Base-by-base conservation (phyloP, 2,329 filamentous ascomycete species). In the Aureobasidium namibiae region DNA sequence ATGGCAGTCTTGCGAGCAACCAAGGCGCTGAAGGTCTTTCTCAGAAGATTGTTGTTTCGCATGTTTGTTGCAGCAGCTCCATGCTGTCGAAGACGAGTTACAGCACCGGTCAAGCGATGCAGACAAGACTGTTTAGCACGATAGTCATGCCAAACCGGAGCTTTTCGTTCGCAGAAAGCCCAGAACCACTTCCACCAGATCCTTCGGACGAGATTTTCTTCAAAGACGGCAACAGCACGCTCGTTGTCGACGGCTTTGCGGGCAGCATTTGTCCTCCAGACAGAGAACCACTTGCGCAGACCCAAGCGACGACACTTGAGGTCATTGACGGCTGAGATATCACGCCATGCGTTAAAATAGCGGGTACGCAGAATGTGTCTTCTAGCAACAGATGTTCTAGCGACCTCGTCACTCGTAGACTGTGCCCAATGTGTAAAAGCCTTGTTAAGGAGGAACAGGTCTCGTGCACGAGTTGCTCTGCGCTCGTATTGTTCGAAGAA, bases 381-480 rank as follows among this genome's bases (percentile, higher is more conserved):
- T 62, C 87, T 80, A 21, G 88, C 89, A 42, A 84, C 78, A 4
- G 81, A 82, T 4, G 88, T 89, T 41, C 83, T 81, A 62, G 84
- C 80, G 16, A 84, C 76, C 66, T 89, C 83, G 14, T 88, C 83
- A 6, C 78, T 80, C 11, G 88, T 80, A 53, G 80, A 77, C 58
- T 81, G 80, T 11, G 82, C 81, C 90, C 90, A 95, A 63, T 87
- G 83, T 1, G 78, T 81, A 60, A 89, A 84, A 2, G 82, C 80
- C 68, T 84, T 86, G 3, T 79, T 81, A 60, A 87, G 71, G 7
- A 90, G 76, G 65, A 84, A 87, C 11, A 88, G 73, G 67, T 88
- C 80, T 61, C 87, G 82, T 46, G 86, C 85, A 64, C 82, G 80
- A 1, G 75, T 77, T 31, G 87, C 87, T 46, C 84, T 80, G 53